Evolutionary conservation across 75 land plant genomes (phyloP), one percentile per base, ranked within the genome.

Genomic region (Pseudotsuga menziesii): DNA sequence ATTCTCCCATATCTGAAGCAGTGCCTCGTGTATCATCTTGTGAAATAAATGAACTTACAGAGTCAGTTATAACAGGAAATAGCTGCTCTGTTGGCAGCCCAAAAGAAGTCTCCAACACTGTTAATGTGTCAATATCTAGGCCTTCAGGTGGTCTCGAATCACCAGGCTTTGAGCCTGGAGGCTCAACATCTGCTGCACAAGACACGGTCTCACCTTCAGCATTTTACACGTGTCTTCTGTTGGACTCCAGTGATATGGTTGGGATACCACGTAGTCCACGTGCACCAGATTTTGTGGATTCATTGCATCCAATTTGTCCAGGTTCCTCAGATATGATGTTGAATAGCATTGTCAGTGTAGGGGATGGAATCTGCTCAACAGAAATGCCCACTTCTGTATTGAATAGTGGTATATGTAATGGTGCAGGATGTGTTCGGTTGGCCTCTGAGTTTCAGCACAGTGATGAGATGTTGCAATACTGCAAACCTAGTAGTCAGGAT

Each of bases 21-120:
- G 19, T 11, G 48, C 41, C 41, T 41, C 20, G 6, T 69, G 54
- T 41, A 39, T 41, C 72, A 20, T 69, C 52, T 2, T 69, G 48
- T 69, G 72, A 69, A 69, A 41, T 44, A n/a, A 69, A 36, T 41
- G 72, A 69, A 44, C 41, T 67, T 36, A n/a, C 72, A 6, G 72
- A 67, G 44, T 69, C 72, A 41, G 72, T 69, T 69, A 39, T 69
- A 69, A 69, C 72, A 8, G 72, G 72, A 69, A 69, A 44, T 69
- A 69, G 72, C 72, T 69, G 72, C 41, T 69, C 48, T 69, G 12
- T 69, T 41, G 72, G 72, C 12, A 69, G 72, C 41, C 52, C 72
- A n/a, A 69, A 69, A 41, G 72, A 69, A 69, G 52, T 69, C 4
- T 69, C 72, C 3, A 41, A 69, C 20, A 41, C 44, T 15, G n/a